phyloP scores from a whole-genome alignment of 2,329 filamentous ascomycete species.

The Fusarium sp. region DNA sequence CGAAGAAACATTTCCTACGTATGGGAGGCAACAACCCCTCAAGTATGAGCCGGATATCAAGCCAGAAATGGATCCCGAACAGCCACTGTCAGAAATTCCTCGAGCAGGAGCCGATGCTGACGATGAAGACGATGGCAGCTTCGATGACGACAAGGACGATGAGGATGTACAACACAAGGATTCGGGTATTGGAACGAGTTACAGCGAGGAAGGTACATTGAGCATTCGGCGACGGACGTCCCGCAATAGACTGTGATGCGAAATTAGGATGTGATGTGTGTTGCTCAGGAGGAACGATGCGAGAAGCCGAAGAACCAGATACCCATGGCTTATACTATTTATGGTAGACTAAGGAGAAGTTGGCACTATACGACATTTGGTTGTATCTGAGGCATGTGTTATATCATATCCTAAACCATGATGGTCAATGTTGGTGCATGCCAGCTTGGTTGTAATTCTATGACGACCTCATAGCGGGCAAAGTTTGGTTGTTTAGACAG shows the following conservation, averaged over 20 bases:
- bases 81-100: slow-evolving; percentile 51
- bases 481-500: slow-evolving; percentile 3
- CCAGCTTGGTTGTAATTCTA: slow-evolving; percentile 24
- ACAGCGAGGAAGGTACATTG: slow-evolving; percentile 54
- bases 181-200: slow-evolving; percentile 68
- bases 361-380: background rate
- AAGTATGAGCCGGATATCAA: slow-evolving; percentile 57
- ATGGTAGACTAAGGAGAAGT: slow-evolving; percentile 1
- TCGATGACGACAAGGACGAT: slow-evolving; percentile 53
- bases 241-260: slow-evolving; percentile 35
- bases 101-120: slow-evolving; percentile 58
- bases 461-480: slow-evolving; percentile 33
- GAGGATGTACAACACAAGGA: slow-evolving; percentile 51
- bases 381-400: background rate
- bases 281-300: slow-evolving; percentile 3
- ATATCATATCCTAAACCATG: background rate
- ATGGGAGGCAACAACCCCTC: slow-evolving; percentile 55
- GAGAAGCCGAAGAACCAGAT: slow-evolving; percentile 19
- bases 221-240: slow-evolving; percentile 51
- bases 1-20: slow-evolving; percentile 58
- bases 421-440: background rate
- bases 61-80: slow-evolving; percentile 49
- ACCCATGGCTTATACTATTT: slow-evolving; percentile 12
- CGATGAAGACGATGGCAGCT: slow-evolving; percentile 56
- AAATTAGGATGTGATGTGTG: background rate